A percentile compares a stretch with the other conserved stretches of the same genome.
Evolutionary conservation across 257 asterid species (phyloP).

Genomic region (Solanum bulbocastanum): DNA sequence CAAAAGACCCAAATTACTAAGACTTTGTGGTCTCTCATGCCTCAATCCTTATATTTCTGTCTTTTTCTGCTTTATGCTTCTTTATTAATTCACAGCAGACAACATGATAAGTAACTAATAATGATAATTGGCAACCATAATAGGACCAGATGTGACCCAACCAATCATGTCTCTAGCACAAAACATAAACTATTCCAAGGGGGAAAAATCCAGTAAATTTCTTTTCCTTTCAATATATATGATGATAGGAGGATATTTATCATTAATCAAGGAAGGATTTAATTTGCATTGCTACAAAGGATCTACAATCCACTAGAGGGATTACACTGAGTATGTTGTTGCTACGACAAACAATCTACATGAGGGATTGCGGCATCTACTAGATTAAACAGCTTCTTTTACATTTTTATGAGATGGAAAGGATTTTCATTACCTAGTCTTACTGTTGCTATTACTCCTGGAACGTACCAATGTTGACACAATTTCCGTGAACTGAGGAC

Average conservation of each 20-base stretch:
- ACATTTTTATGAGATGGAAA: not conserved
- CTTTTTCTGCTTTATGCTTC: not conserved
- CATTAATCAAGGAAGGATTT: not conserved
- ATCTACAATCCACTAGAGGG: not conserved
- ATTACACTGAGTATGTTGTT: not conserved
- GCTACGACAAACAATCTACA: not conserved
- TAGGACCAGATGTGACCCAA: not conserved
- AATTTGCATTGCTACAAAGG: not conserved
- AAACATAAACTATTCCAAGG: not conserved
- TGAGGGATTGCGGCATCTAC: not conserved
- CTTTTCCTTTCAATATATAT: not conserved
- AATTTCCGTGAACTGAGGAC: conserved; percentile 82
- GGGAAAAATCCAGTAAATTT: not conserved
- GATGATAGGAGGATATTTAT: not conserved
- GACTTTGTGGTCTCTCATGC: conserved; percentile 10
- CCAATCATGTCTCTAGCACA: not conserved
- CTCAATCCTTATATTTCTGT: not conserved
- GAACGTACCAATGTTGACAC: conserved; percentile 36
- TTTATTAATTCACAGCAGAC: not conserved
- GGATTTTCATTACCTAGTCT: conserved; percentile 33
- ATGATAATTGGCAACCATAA: not conserved
- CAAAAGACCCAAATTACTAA: conserved; percentile 6
- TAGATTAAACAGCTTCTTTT: not conserved
- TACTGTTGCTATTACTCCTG: conserved; percentile 21
- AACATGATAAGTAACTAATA: not conserved